Evolutionary conservation across 805 yeast species (phyloP).

Genomic region (Hanseniaspora guilliermondii): DNA sequence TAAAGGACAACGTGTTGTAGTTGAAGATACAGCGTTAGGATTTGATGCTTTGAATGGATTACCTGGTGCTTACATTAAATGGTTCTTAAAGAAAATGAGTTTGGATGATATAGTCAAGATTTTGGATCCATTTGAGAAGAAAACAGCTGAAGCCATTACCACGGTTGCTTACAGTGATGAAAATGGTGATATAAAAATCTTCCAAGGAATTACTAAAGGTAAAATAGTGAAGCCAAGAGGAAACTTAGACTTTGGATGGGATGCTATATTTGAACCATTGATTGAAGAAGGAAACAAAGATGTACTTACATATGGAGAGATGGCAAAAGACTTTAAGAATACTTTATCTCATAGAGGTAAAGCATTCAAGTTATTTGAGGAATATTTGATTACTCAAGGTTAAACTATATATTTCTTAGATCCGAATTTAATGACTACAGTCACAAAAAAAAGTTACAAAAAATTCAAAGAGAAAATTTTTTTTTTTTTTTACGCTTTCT

Average conservation of each 20-base stretch:
- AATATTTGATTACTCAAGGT: slow-evolving; percentile 33
- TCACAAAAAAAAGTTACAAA: too few species aligned
- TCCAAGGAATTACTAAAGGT: slow-evolving; percentile 80
- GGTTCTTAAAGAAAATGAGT: slow-evolving; percentile 76
- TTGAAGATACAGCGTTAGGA: slow-evolving; percentile 87
- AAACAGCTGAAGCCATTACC: slow-evolving; percentile 75
- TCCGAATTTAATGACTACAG: background rate
- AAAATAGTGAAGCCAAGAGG: slow-evolving; percentile 67
- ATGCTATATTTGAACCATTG: slow-evolving; percentile 70
- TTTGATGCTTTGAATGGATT: slow-evolving; percentile 68
- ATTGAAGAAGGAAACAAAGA: slow-evolving; percentile 36
- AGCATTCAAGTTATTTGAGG: slow-evolving; percentile 64
- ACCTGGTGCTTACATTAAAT: slow-evolving; percentile 92
- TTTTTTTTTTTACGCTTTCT: background rate
- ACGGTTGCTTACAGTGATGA: slow-evolving; percentile 87
- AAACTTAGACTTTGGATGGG: slow-evolving; percentile 85
- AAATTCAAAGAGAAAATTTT: background rate
- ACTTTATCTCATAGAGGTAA: slow-evolving; percentile 73
- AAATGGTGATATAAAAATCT: slow-evolving; percentile 63
- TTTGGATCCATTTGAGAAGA: slow-evolving; percentile 70
- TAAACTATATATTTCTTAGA: background rate
- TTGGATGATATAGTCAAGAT: slow-evolving; percentile 63
- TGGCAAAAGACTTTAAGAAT: slow-evolving; percentile 67
- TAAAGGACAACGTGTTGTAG: slow-evolving; percentile 65
- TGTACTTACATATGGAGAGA: slow-evolving; percentile 69